These are phyloP conservation scores for Chernovozyma aurita DNA, from an alignment of 1,139 yeast species.

Conservation along the genomic window DNA sequence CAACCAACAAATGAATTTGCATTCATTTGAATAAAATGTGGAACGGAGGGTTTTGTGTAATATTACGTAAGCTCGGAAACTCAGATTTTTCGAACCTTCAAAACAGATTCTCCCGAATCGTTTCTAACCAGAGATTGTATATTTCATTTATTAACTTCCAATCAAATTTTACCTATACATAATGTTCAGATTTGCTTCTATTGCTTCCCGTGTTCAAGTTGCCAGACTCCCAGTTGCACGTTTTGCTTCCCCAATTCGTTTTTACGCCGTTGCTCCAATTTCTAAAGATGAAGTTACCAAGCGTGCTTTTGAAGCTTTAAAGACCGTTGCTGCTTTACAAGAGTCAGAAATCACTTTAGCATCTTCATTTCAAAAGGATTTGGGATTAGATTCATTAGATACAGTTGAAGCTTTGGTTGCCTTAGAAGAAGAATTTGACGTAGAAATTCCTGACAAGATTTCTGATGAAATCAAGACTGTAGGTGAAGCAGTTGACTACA, in stretches of 20 bases:
- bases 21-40: not conserved
- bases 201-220: slow-evolving; percentile 31
- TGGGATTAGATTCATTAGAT: slow-evolving; percentile 68
- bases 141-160: not conserved
- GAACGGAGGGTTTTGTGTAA: slow-evolving; percentile 3
- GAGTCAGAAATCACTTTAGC: slow-evolving; percentile 40
- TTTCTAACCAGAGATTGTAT: no score
- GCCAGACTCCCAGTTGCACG: slow-evolving; percentile 25
- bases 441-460: slow-evolving; percentile 64
- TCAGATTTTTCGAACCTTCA: not conserved
- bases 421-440: slow-evolving; percentile 68
- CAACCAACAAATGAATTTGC: slow-evolving; percentile 1
- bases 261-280: slow-evolving; percentile 46
- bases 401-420: slow-evolving; percentile 71
- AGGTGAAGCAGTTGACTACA: slow-evolving; percentile 63
- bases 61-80: slow-evolving; percentile 2
- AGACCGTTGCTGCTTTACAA: slow-evolving; percentile 48
- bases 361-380: slow-evolving; percentile 55
- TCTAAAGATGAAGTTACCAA: slow-evolving; percentile 43
- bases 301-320: slow-evolving; percentile 48
- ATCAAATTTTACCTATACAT: slow-evolving; percentile 2
- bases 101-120: no score
- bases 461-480: slow-evolving; percentile 68
- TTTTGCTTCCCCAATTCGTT: slow-evolving; percentile 34
- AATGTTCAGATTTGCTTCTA: slow-evolving; percentile 36